Base-by-base conservation (phyloP, 2,329 filamentous ascomycete genomes). In the Neofusicoccum kwambonambiense region DNA sequence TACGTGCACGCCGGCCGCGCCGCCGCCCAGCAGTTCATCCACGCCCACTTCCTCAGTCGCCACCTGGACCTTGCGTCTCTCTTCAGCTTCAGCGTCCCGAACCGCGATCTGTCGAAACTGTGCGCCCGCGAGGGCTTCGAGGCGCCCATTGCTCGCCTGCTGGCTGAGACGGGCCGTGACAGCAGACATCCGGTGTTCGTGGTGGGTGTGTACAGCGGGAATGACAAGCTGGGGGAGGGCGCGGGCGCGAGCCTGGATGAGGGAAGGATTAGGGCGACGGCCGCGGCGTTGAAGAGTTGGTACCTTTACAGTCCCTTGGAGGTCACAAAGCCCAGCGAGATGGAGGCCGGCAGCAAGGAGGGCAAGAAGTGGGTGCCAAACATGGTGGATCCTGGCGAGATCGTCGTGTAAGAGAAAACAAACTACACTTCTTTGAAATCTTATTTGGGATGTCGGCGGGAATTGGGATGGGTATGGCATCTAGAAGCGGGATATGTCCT, bases 91-190 rank as follows among this genome's bases (percentile, higher is more conserved):
- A 85, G 86, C 68, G 85, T 90, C 65, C 94, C 95, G 0, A 92
- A 92, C 34, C 87, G 90, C 69, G 95, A 99, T 78, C 84, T 99
- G 44, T 86, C 87, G 66, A 85, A 89, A 70, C 83, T 99, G 49
- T 99, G 95, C 80, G 89, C 88, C 5, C 85, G 95, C 67, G 95
- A 99, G 81, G 89, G 90, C 68, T 98, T 98, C 78, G 91, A 96
- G 70, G 77, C 87, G 8, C 95, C 95, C 0, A 86, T 97, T 31
- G 95, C 95, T 15, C 87, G 93, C 65, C 86, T 99, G 62, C 85
- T 97, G 71, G 92, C 89, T 71, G 95, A 99, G 82, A 98, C 95
- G 3, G 95, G 95, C 75, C 88, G 95, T 65, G 78, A 86, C 70
- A 95, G 90, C 72, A 87, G 90, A 76, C 91, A 91, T 66, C 94